Conservation (phyloP, 805 yeast species). For the Pichia paraexigua region DNA sequence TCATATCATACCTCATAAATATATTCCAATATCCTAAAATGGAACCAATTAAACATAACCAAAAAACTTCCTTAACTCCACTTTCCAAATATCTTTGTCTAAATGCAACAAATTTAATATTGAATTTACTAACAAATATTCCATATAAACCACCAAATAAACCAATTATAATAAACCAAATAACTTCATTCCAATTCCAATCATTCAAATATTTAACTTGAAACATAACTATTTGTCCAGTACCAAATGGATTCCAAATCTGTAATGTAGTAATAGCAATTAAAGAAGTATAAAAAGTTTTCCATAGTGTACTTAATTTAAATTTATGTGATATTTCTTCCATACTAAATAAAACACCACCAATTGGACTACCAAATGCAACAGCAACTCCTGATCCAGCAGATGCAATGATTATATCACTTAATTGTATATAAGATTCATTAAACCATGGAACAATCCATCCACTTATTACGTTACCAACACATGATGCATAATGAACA, state of each 20-base stretch:
- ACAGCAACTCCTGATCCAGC: conserved; percentile 99
- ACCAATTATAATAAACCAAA: conserved; percentile 72
- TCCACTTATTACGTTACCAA: conserved; percentile 72
- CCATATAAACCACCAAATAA: conserved; percentile 91
- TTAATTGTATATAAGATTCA: conserved; percentile 34
- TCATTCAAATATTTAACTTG: conserved; percentile 80
- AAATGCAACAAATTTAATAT: conserved; percentile 68
- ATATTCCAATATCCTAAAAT: conserved; percentile 75
- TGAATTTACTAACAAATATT: conserved; percentile 62
- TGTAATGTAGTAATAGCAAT: conserved; percentile 80
- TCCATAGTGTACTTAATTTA: conserved; percentile 77
- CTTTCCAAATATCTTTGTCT: conserved; percentile 56
- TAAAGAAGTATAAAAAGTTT: conserved; percentile 83
- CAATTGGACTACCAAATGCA: conserved; percentile 95
- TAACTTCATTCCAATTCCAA: conserved; percentile 84
- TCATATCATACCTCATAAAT: conserved; percentile 82
- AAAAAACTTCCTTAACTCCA: conserved; percentile 64
- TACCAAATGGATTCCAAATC: conserved; percentile 81
- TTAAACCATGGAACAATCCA: conserved; percentile 36
- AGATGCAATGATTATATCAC: conserved; percentile 76
- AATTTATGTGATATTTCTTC: conserved; percentile 82
- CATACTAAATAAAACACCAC: conserved; percentile 87
- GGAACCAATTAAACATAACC: conserved; percentile 63
- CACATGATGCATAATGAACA: conserved; percentile 96
- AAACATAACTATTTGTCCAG: conserved; percentile 90